phyloP scores from a whole-genome alignment of 257 asterid genomes.

The Misopates orontium region DNA sequence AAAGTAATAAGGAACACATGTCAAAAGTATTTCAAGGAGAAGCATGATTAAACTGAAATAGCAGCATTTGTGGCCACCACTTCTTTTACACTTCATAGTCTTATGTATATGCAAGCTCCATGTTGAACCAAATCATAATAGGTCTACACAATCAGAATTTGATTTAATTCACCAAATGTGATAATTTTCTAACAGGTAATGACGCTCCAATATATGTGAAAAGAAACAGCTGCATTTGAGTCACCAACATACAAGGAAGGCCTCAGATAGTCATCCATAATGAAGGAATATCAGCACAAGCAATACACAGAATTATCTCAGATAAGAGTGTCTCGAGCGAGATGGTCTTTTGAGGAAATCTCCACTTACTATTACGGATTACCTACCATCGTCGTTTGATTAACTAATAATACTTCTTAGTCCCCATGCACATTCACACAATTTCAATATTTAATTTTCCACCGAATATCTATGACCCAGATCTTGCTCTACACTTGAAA shows the following conservation, averaged over 20 bases:
- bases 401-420: too few species aligned
- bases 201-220: not conserved
- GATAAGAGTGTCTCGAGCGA: not conserved
- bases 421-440: not conserved
- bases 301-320: not conserved
- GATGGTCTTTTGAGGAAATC: not conserved
- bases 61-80: not conserved
- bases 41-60: not conserved
- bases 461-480: not conserved
- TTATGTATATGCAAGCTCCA: not conserved
- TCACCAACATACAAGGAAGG: not conserved
- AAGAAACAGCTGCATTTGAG: constrained; percentile 2
- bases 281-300: not conserved
- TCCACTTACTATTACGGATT: not conserved
- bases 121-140: not conserved
- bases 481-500: too few species aligned
- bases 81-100: too few species aligned
- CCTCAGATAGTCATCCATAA: not conserved
- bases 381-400: not conserved
- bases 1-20: not conserved
- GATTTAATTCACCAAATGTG: not conserved
- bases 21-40: not conserved
- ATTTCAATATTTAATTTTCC: not conserved
- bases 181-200: not conserved
- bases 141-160: not conserved